Base-by-base conservation (phyloP, 2,329 filamentous ascomycete species). In the Stagonosporopsis tanaceti region DNA sequence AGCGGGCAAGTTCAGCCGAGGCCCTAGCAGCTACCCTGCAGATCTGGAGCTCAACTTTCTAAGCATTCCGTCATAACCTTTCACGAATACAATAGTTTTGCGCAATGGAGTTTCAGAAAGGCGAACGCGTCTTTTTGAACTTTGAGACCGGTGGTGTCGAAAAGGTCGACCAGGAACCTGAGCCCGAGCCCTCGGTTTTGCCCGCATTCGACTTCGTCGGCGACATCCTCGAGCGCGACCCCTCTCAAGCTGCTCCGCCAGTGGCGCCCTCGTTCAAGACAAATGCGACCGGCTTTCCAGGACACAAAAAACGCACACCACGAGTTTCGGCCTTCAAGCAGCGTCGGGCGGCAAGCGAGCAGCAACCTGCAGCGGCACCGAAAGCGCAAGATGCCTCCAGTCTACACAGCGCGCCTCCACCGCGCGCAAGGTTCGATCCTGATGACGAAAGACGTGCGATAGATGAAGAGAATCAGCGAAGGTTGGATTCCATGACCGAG, bases 301-400 rank as follows among this genome's bases (percentile, higher is more conserved):
- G 88, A 57, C 93, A 93, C 75, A 95, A 90, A 76, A 92, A 91
- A 74, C 87, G 93, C 63, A 83, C 82, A 12, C 65, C 66, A 53
- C 84, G 85, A 55, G 78, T 85, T 7, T 97, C 93, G 1, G 85
- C 89, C 1, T 97, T 97, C 80, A 96, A 92, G 74, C 88, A 91
- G 69, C 85, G 87, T 70, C 82, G 85, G 59, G 73, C 71, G 8
- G 69, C 71, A 14, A 73, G 75, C 44, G 62, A 68, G 20, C 63
- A 68, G 42, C 64, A 68, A 40, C 57, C 50, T 22, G 14, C 53
- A 25, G 38, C 60, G 1, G 42, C 48, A 30, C 57, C 42, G 12
- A 63, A 65, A 41, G 46, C 53, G 55, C 47, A 65, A 50, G 53
- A 62, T 59, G 59, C 62, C 48, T 53, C 48, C 11, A 53, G 20